A percentile compares a stretch with the other conserved stretches of the same genome.
These are phyloP conservation scores for Penicillium roqueforti DNA, from an alignment of 495 filamentous ascomycete genomes.

Conservation along the genomic window DNA sequence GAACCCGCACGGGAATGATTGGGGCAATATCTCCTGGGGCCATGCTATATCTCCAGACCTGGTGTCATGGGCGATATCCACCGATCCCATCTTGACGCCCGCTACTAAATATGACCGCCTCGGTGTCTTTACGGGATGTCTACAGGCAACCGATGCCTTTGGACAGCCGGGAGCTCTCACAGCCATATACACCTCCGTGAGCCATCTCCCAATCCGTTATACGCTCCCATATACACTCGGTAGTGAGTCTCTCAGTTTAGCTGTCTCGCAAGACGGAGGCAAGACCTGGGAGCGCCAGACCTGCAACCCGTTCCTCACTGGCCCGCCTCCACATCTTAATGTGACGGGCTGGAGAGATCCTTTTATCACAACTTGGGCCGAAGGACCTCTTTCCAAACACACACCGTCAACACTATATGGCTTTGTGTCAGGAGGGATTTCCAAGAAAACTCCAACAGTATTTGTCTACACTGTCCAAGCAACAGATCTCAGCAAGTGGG, in stretches of 20 bases:
- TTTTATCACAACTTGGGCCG: conserved; percentile 43
- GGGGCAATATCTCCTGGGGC: conserved; percentile 47
- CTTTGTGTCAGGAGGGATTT: conserved; percentile 51
- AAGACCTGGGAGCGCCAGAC: conserved; percentile 45
- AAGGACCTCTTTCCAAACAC: conserved; percentile 32
- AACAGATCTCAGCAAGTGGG: conserved; percentile 47
- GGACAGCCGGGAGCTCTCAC: conserved; percentile 42
- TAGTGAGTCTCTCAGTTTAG: conserved; percentile 49
- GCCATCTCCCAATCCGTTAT: conserved; percentile 47
- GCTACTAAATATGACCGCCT: conserved; percentile 43
- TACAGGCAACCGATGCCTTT: conserved; percentile 39
- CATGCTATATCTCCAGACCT: conserved; percentile 39
- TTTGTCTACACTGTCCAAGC: conserved; percentile 51
- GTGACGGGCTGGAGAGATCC: conserved; percentile 57
- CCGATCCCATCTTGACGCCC: conserved; percentile 32
- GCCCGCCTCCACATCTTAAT: conserved; percentile 40
- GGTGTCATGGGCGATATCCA: conserved; percentile 39
- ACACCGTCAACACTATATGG: conserved; percentile 38
- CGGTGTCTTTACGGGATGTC: conserved; percentile 52
- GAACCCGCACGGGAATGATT: conserved; percentile 43
- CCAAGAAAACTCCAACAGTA: conserved; percentile 41
- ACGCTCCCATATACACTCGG: conserved; percentile 43
- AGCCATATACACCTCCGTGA: conserved; percentile 51
- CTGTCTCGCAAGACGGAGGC: conserved; percentile 46
- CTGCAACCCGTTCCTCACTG: conserved; percentile 47